Evolutionary conservation across 345 rosid species (phyloP), one percentile per base, ranked within the genome.

Genomic region (Citrus hindsii): DNA sequence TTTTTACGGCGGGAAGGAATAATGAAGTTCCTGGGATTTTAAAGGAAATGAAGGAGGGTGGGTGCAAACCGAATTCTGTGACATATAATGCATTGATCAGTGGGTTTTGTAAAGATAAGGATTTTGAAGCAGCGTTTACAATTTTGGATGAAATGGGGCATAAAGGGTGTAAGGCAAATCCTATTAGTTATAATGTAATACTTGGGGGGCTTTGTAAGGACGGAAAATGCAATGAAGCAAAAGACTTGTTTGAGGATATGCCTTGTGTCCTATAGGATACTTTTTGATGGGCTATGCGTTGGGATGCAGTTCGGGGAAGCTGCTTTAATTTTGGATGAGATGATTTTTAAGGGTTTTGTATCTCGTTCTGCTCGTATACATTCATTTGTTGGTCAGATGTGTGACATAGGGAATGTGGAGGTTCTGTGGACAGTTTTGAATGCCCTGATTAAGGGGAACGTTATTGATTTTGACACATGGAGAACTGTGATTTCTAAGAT

Each of bases 161-260:
- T 19, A 83, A 83, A 56, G 93, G 93, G 33, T 82, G 84, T 82
- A 90, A 86, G 76, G 91, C 94, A 1, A 90, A 91, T 82, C 89
- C 92, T 70, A 85, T 88, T 37, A 90, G 89, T 79, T 93, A 88
- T 77, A 93, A 91, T 74, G 76, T 85, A 78, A 88, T 93, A 73
- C 91, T 93, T 55, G 77, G 82, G 12, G 84, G 77, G 67, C 80
- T 93, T 84, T 88, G 91, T 73, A 87, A 88, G 68, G 87, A 79
- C 22, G 88, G 90, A 60, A 93, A 85, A 35, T 86, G 85, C 84
- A 79, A 75, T 24, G 94, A 90, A 73, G 97, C 92, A 0, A 85
- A 48, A 51, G 93, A 93, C 78, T 80, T 95, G 73, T 88, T 93
- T 59, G 93, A 91, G 80, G 96, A 91, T 76, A 91, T 93, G 94